These are phyloP conservation scores for Trichoderma pleuroti DNA, from an alignment of 2,329 filamentous ascomycete species.

Conservation along the genomic window DNA sequence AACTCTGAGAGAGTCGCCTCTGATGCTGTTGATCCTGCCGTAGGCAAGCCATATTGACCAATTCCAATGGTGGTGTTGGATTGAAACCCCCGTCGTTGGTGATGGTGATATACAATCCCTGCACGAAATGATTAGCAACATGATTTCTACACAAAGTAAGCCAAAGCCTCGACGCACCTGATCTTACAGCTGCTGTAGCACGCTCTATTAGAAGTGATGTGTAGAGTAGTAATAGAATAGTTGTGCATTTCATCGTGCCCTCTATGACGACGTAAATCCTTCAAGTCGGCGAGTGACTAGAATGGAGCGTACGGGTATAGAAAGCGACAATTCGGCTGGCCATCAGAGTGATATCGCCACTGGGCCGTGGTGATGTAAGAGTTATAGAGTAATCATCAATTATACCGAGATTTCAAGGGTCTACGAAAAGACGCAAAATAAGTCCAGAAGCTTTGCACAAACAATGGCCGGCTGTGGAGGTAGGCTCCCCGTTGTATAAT, in stretches of 20 bases:
- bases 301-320: neutral
- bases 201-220: conserved; percentile 20
- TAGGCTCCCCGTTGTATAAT: neutral
- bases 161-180: conserved; percentile 18
- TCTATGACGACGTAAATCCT: neutral
- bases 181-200: conserved; percentile 16
- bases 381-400: neutral
- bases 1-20: neutral
- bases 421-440: neutral
- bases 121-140: neutral
- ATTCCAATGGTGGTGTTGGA: neutral
- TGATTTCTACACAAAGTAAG: neutral
- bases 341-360: neutral
- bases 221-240: conserved; percentile 22
- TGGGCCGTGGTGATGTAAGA: neutral
- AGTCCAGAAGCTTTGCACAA: neutral
- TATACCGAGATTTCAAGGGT: neutral
- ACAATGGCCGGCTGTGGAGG: neutral
- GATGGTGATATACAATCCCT: conserved; percentile 8
- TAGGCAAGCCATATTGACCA: neutral
- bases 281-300: neutral
- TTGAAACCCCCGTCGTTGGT: neutral
- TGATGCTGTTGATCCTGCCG: neutral
- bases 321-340: neutral
- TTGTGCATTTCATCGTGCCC: conserved; percentile 22